Conservation (phyloP, 202 grass and related monocot genomes). For the Setaria viridis region DNA sequence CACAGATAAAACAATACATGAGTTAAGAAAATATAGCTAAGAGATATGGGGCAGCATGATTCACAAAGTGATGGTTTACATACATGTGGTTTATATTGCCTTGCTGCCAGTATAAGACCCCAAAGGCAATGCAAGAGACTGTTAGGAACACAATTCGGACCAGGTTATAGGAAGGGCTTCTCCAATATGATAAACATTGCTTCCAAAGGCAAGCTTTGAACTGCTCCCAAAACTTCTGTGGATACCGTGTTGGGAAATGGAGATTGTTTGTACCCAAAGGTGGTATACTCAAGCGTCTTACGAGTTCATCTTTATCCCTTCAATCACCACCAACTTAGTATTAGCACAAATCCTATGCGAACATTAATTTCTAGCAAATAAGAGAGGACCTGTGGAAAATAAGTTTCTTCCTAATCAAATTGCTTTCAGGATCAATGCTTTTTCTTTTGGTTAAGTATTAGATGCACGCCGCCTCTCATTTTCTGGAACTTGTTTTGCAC, state of each 20-base stretch:
- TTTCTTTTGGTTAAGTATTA: not conserved
- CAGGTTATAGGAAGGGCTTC: constrained; percentile 85
- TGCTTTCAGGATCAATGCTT: not conserved
- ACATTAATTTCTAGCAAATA: not conserved
- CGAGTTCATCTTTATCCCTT: constrained; percentile 62
- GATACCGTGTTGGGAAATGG: constrained; percentile 61
- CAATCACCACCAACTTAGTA: constrained; percentile 26
- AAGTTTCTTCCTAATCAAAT: not conserved
- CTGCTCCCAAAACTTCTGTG: constrained; percentile 65
- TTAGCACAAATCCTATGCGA: not conserved
- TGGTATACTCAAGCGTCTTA: constrained; percentile 58
- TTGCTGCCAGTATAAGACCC: constrained; percentile 66
- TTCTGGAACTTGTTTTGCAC: not conserved
- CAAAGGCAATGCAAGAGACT: constrained; percentile 36
- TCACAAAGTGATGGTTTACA: constrained; percentile 42
- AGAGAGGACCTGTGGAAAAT: not conserved
- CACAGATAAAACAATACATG: constrained; percentile 28
- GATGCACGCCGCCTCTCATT: not conserved
- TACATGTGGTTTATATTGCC: constrained; percentile 54
- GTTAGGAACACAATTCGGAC: constrained; percentile 64
- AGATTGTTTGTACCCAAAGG: constrained; percentile 49
- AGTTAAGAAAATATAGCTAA: constrained; percentile 10
- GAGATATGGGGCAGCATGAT: not conserved
- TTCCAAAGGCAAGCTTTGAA: constrained; percentile 96
- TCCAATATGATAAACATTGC: constrained; percentile 83